Conservation (phyloP, 345 rosid genomes). For the Sisymbrium altissimum region DNA sequence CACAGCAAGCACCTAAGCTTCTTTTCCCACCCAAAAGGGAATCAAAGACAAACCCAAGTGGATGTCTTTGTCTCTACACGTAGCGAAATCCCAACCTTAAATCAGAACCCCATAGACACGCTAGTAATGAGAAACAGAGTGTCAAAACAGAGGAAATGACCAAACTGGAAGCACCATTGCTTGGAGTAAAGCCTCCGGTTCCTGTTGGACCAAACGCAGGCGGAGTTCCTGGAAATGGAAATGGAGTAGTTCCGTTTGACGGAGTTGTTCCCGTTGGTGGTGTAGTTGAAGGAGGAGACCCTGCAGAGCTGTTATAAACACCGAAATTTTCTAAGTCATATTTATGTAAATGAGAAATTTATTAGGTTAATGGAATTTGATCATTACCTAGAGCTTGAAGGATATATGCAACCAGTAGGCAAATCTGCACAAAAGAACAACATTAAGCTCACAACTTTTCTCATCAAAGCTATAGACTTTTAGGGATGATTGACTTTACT, state of each 20-base stretch:
- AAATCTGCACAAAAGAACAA: constrained; percentile 32
- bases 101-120: constrained; percentile 19
- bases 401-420: constrained; percentile 29
- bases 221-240: constrained; percentile 9
- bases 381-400: constrained; percentile 32
- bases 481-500: constrained; percentile 11
- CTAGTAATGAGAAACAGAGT: constrained; percentile 36
- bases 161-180: constrained; percentile 23
- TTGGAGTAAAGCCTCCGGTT: constrained; percentile 16
- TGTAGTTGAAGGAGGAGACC: constrained; percentile 29
- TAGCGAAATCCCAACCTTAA: constrained; percentile 26
- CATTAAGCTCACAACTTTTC: constrained; percentile 14
- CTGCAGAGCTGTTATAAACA: constrained; percentile 23
- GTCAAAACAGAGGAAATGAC: constrained; percentile 24
- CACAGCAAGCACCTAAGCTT: constrained; percentile 14
- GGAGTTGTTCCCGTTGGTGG: constrained; percentile 18
- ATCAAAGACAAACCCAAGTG: constrained; percentile 20
- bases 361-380: constrained; percentile 7
- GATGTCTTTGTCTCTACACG: constrained; percentile 22
- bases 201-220: constrained; percentile 35
- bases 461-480: background rate
- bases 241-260: constrained; percentile 6
- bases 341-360: background rate
- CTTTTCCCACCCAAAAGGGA: constrained; percentile 9
- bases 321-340: background rate